Base-by-base conservation (phyloP, 192 early-diverging fungal genomes). In the Diversispora epigaea region DNA sequence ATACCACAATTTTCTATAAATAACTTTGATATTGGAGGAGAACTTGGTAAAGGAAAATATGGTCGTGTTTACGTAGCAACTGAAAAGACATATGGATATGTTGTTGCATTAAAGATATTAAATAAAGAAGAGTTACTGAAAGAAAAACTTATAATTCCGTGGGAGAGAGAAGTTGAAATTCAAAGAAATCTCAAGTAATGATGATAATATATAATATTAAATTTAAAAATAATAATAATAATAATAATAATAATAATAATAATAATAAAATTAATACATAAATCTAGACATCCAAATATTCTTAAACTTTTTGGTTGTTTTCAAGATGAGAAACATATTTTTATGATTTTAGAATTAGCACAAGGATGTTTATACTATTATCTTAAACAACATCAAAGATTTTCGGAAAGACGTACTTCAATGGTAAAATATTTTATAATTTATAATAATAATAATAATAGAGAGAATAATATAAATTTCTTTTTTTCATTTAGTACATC, bases 281-380 rank as follows among this genome's bases (percentile, higher is more conserved):
- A 21, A 32, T 84, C 40, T 77, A 91, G 93, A 40, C 96, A 98
- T 75, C 88, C 90, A 9, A 91, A 98, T 80, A 97, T 98, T 71
- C 84, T 98, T n/a, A 85, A 96, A 43, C 82, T 98, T 17, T 97
- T 91, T 77, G 95, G 94, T 5, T 97, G 95, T 79, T 98, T 98
- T 79, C 94, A 98, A 82, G 96, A 98, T 74, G 86, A 88, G 50
- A 97, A 93, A 71, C 88, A 94, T 14, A 91, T 97, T 3, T 96
- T 94, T 73, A 79, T 98, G 76, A 95, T 98, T 45, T 86, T 98
- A 2, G 96, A 98, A 79, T 98, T 93, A 77, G 96, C 96, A 17
- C 88, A 92, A 21, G 96, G 96, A 15, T 95, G 96, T 80, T 77
- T 98, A 75, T 98, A 96, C 85, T 92, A 93, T 78, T 84, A 89